A percentile compares a stretch with the other conserved stretches of the same genome.
Conservation (phyloP, 805 yeast genomes). For the Candida glaebosa region DNA sequence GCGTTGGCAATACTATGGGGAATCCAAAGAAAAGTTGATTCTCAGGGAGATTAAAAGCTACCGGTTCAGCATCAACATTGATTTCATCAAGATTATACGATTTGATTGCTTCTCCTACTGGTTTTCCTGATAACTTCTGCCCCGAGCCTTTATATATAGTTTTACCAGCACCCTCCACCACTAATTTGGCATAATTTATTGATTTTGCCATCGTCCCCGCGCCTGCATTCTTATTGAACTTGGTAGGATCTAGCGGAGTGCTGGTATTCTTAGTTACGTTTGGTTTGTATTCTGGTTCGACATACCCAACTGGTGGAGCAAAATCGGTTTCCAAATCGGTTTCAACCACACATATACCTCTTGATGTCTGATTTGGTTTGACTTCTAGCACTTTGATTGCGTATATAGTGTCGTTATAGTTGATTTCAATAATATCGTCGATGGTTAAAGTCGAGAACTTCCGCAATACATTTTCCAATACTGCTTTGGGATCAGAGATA, state of each 20-base stretch:
- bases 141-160: conserved; percentile 58
- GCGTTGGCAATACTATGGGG: conserved; percentile 56
- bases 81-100: conserved; percentile 39
- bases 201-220: conserved; percentile 76
- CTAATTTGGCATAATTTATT: conserved; percentile 60
- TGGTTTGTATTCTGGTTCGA: conserved; percentile 73
- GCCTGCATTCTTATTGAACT: conserved; percentile 37
- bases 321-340: conserved; percentile 96
- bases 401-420: conserved; percentile 75
- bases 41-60: conserved; percentile 68
- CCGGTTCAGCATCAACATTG: conserved; percentile 61
- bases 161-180: conserved; percentile 36
- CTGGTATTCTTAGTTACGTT: conserved; percentile 31
- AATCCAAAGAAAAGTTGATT: conserved; percentile 93
- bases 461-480: conserved; percentile 85
- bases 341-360: conserved; percentile 90
- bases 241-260: conserved; percentile 30
- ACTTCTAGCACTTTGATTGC: conserved; percentile 83
- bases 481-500: conserved; percentile 94
- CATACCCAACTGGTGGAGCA: conserved; percentile 98
- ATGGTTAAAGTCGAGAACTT: conserved; percentile 85
- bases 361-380: conserved; percentile 63
- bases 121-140: conserved; percentile 65
- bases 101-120: conserved; percentile 21
- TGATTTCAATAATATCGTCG: conserved; percentile 78